Evolutionary conservation across 768 basidiomycete species (phyloP).

Genomic region (Mycena galericulata): DNA sequence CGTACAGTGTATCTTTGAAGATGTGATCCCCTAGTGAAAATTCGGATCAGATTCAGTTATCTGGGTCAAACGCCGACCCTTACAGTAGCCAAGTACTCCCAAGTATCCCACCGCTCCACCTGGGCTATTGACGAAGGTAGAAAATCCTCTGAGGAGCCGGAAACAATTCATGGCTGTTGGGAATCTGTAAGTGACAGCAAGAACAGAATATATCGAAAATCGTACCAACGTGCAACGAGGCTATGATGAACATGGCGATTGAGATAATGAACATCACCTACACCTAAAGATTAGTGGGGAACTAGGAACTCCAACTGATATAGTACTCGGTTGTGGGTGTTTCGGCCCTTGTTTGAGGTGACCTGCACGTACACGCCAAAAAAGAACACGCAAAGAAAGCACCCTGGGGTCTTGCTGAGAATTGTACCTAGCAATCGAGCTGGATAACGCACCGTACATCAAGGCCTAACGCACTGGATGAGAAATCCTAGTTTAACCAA

Average conservation of each 20-base stretch:
- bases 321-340: slow-evolving; percentile 28
- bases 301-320: no score
- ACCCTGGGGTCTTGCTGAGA: no score
- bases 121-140: slow-evolving; percentile 2
- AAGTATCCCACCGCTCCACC: slow-evolving; percentile 36
- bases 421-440: no score
- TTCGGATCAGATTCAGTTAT: background rate
- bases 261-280: slow-evolving; percentile 35
- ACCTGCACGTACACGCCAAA: slow-evolving; percentile 29
- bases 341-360: background rate
- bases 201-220: background rate
- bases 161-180: slow-evolving; percentile 36
- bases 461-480: no score
- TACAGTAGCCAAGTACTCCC: slow-evolving; percentile 30
- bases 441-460: no score
- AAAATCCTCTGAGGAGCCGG: slow-evolving; percentile 32
- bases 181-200: background rate
- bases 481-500: no score
- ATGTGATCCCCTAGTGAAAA: slow-evolving; percentile 36
- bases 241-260: slow-evolving; percentile 35
- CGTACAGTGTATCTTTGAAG: slow-evolving; percentile 31
- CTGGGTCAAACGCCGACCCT: background rate
- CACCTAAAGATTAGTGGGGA: no score
- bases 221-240: slow-evolving; percentile 32
- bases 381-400: slow-evolving; percentile 29